phyloP scores from a whole-genome alignment of 345 rosid species.

The Gossypium longicalyx region DNA sequence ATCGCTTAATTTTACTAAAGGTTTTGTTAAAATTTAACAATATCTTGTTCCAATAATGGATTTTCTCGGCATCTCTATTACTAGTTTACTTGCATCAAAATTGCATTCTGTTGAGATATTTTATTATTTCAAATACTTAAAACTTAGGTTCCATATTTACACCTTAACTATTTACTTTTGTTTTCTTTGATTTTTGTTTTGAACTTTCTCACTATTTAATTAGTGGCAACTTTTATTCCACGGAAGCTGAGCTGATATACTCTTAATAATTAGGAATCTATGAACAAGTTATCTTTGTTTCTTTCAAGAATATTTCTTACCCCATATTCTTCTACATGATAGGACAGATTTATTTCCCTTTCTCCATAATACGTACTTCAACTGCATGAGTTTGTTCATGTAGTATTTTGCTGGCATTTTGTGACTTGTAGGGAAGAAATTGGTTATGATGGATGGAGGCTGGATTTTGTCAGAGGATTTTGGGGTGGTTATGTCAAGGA shows the following conservation, averaged over 20 bases:
- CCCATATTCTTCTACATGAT: neutral
- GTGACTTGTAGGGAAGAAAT: slow-evolving; percentile 67
- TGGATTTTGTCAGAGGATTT: slow-evolving; percentile 97
- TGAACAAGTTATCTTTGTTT: neutral
- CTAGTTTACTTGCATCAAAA: neutral
- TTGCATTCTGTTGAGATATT: neutral
- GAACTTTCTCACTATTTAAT: neutral
- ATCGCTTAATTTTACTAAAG: neutral
- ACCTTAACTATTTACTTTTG: neutral
- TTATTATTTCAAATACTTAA: neutral
- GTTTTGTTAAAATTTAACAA: neutral
- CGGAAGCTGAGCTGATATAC: neutral
- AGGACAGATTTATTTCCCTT: neutral
- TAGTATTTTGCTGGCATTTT: slow-evolving; percentile 12
- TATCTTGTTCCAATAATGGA: neutral
- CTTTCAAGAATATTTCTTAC: neutral
- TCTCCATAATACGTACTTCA: neutral
- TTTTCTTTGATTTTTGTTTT: neutral
- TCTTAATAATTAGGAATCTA: neutral
- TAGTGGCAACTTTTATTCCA: neutral
- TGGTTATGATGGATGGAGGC: slow-evolving; percentile 99
- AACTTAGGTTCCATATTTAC: neutral
- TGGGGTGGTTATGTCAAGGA: slow-evolving; percentile 99
- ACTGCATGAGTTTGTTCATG: neutral
- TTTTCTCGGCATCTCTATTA: neutral